These are phyloP conservation scores for Wickerhamiella sorbophila DNA, from an alignment of 805 yeast species.

Conservation along the genomic window DNA sequence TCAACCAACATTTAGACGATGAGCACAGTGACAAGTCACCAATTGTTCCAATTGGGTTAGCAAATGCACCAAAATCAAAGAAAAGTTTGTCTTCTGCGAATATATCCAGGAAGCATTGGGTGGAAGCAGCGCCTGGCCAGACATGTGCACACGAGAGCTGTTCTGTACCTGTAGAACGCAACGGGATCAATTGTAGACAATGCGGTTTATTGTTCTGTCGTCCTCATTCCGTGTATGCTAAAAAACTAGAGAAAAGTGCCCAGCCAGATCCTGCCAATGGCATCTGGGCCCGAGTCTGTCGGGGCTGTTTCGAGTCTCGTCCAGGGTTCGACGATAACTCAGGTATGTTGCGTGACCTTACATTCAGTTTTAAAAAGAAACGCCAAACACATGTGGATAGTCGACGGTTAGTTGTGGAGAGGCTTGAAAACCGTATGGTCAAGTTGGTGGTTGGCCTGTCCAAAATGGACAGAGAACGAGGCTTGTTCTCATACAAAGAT, in stretches of 20 bases:
- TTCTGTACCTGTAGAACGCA: constrained; percentile 23
- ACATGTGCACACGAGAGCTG: constrained; percentile 26
- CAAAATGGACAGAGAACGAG: constrained; percentile 13
- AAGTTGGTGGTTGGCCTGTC: constrained; percentile 19
- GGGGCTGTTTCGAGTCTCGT: constrained; percentile 39
- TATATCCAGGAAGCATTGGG: constrained; percentile 45
- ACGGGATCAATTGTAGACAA: constrained; percentile 53
- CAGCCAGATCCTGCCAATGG: constrained; percentile 37
- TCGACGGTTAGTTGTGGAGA: constrained; percentile 37
- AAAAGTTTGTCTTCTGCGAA: constrained; percentile 2
- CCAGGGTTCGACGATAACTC: constrained; percentile 36
- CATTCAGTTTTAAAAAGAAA: constrained; percentile 28
- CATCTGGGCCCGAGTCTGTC: constrained; percentile 60
- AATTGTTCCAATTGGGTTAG: background rate
- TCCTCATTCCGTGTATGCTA: constrained; percentile 41
- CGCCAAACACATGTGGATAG: constrained; percentile 36
- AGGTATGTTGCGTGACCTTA: constrained; percentile 36
- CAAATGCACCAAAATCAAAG: background rate
- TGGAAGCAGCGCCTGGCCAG: constrained; percentile 32
- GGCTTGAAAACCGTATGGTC: constrained; percentile 44
- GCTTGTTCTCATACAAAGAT: constrained; percentile 21
- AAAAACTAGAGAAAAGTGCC: constrained; percentile 37
- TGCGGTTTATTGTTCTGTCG: constrained; percentile 66
- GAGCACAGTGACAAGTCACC: constrained; percentile 33
- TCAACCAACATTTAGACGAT: constrained; percentile 62